These are phyloP conservation scores for Anisogramma anomala DNA, from an alignment of 2,329 filamentous ascomycete genomes.

Conservation along the genomic window DNA sequence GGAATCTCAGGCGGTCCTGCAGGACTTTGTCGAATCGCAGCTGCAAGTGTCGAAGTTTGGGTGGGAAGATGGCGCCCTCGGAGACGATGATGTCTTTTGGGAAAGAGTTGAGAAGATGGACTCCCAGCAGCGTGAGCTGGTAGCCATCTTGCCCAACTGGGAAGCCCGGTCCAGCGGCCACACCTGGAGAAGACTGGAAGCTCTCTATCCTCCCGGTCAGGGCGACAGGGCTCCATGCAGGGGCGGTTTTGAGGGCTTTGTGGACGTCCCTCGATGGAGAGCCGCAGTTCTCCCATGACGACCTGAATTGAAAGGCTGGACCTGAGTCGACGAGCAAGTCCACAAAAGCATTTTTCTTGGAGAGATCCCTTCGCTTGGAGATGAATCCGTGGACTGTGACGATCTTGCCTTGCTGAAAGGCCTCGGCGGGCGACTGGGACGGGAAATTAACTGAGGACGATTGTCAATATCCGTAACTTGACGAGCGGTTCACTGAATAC, in stretches of 20 bases:
- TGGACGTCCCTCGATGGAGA: conserved; percentile 26
- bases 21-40: conserved; percentile 63
- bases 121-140: conserved; percentile 50
- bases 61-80: conserved; percentile 59
- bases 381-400: conserved; percentile 61
- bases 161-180: conserved; percentile 9
- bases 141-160: conserved; percentile 16
- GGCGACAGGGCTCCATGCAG: conserved; percentile 41
- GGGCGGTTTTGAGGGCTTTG: conserved; percentile 32
- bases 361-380: conserved; percentile 54
- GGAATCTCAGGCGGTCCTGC: conserved; percentile 56
- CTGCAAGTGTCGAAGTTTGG: conserved; percentile 70
- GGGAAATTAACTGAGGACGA: conserved; percentile 23
- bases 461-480: conserved; percentile 3
- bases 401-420: conserved; percentile 23
- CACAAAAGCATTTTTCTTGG: conserved; percentile 60
- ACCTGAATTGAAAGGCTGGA: conserved; percentile 29
- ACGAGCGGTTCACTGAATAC: conserved; percentile 12
- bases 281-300: conserved; percentile 28
- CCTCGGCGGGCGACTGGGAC: conserved; percentile 18
- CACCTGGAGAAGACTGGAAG: conserved; percentile 9
- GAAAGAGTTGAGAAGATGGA: conserved; percentile 62
- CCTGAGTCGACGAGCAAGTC: conserved; percentile 30
- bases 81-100: conserved; percentile 67
- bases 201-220: conserved; percentile 30